Evolutionary conservation across 1,284 basidiomycete species (phyloP), one percentile per base, ranked within the genome.

Genomic region (Cutaneotrichosporon mucoides): DNA sequence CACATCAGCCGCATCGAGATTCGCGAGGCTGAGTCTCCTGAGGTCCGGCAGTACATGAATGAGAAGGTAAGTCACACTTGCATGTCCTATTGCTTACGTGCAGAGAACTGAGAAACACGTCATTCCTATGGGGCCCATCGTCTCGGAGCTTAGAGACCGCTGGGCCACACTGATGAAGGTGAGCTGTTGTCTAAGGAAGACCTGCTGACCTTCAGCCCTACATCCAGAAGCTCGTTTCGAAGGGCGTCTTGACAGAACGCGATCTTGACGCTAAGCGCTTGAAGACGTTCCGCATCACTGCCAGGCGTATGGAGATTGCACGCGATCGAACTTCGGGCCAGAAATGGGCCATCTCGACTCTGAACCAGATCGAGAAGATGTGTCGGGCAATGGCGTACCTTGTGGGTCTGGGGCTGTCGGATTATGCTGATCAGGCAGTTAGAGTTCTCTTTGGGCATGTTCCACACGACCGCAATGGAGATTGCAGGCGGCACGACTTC

Each of bases 1-100:
- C 96, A 99, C 73, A 96, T 99, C 66, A 92, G 92, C 68, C 86
- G 87, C 57, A 95, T 99, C 64, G 95, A 99, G 73, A 92, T 98
- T 62, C 84, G 96, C 55, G 88, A 95, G 69, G 96, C 98, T 71
- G 84, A 88, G 57, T 93, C 92, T 65, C 79, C 94, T 42, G 96
- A 99, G 76, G 83, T 99, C 42, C 84, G 85, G 62, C 83, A 84
- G 47, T 99, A 97, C 73, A 84, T 95, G 68, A 88, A 94, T 73
- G 85, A 89, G 66, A 99, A 99, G 82, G 90, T 86, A 37, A 24
- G 70, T 61, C 24, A n/a, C 24, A 15, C 5, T 3, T 24, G 24
- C 24, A 24, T 24, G n/a, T n/a, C n/a, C n/a, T n/a, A n/a, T 8
- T 9, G 50, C 37, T 59, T 10, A 56, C 48, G 10, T 10, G 13